These are phyloP conservation scores for Aspergillus versicolor DNA, from an alignment of 2,329 filamentous ascomycete genomes.

Conservation along the genomic window DNA sequence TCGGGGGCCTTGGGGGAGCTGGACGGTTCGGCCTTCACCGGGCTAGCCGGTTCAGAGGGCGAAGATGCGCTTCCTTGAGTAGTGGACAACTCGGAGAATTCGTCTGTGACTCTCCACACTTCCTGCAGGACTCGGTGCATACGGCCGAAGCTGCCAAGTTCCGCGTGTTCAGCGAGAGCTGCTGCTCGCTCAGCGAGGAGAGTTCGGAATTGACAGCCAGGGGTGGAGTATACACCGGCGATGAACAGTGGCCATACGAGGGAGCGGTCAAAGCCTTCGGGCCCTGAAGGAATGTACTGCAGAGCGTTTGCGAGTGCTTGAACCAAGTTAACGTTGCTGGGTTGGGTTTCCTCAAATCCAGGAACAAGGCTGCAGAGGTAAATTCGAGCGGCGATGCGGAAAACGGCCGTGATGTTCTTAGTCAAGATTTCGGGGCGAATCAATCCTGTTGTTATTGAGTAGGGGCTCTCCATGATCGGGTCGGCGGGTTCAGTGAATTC, in stretches of 20 bases:
- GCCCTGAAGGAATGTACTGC: constrained; percentile 77
- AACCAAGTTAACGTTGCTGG: constrained; percentile 73
- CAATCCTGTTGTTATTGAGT: constrained; percentile 60
- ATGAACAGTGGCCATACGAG: constrained; percentile 93
- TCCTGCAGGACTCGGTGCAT: constrained; percentile 76
- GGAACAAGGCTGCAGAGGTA: constrained; percentile 96
- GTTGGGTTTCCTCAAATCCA: constrained; percentile 74
- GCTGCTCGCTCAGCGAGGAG: constrained; percentile 75
- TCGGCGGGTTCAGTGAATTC: constrained; percentile 71
- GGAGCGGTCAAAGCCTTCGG: constrained; percentile 81
- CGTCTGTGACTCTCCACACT: constrained; percentile 76
- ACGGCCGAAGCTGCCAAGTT: constrained; percentile 81
- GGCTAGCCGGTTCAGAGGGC: constrained; percentile 8
- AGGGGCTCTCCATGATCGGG: constrained; percentile 60
- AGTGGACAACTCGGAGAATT: constrained; percentile 34
- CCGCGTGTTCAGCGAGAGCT: constrained; percentile 72
- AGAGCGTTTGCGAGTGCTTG: constrained; percentile 75
- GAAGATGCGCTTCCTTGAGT: constrained; percentile 12
- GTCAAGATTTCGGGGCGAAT: constrained; percentile 80
- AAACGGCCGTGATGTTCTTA: constrained; percentile 85
- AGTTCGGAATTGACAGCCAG: constrained; percentile 70
- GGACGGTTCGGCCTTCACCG: constrained; percentile 22
- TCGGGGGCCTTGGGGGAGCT: constrained; percentile 16
- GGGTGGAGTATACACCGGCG: constrained; percentile 73
- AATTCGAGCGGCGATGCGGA: constrained; percentile 88